These are phyloP conservation scores for Neofusicoccum laricinum DNA, from an alignment of 2,329 filamentous ascomycete species.

Conservation along the genomic window DNA sequence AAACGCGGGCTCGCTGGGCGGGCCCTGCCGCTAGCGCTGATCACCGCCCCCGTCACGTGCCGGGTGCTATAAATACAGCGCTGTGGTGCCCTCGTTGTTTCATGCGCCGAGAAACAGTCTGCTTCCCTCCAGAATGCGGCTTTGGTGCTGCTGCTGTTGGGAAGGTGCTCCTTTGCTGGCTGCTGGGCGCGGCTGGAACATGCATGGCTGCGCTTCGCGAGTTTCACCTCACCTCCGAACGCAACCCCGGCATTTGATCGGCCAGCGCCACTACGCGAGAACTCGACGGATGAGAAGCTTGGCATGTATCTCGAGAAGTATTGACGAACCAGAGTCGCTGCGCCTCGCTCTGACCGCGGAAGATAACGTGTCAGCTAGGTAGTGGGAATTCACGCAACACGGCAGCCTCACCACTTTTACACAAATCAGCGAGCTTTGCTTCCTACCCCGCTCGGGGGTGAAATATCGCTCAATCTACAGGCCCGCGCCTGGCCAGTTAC, in stretches of 20 bases:
- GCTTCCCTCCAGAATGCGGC: neutral
- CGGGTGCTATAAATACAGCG: neutral
- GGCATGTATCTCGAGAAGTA: neutral
- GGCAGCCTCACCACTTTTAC: neutral
- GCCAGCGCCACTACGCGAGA: neutral
- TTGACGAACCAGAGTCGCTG: neutral
- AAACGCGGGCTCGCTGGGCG: neutral
- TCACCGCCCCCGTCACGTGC: neutral
- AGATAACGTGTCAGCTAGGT: conserved; percentile 7
- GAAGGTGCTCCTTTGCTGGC: neutral
- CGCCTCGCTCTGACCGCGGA: neutral
- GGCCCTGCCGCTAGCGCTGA: conserved; percentile 10
- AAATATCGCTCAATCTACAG: neutral
- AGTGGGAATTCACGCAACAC: neutral
- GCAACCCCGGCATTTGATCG: neutral
- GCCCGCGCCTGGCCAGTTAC: neutral
- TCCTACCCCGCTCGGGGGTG: neutral
- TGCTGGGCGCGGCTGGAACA: neutral
- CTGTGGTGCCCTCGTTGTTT: neutral
- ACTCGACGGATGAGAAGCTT: neutral
- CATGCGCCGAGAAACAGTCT: neutral
- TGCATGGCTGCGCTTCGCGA: neutral
- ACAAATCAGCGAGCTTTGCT: neutral
- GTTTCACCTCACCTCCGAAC: neutral
- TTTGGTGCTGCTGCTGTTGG: neutral